These are phyloP conservation scores for Balansia obtecta DNA, from an alignment of 2,329 filamentous ascomycete genomes.

Conservation along the genomic window DNA sequence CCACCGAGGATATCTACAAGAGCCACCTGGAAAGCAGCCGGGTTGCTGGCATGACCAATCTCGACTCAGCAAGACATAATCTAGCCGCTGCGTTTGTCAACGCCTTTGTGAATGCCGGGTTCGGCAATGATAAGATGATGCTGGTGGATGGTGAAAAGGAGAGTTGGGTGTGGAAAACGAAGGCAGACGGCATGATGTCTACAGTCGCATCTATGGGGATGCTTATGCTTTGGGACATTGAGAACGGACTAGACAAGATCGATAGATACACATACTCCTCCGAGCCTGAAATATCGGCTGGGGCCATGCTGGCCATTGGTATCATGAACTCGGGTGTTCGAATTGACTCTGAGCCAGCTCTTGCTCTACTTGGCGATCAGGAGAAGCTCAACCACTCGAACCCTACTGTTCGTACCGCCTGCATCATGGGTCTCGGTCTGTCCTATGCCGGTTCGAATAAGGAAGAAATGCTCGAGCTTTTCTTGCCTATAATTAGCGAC, in stretches of 20 bases:
- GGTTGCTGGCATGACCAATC: slow-evolving; percentile 83
- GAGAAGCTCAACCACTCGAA: slow-evolving; percentile 72
- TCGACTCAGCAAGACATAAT: slow-evolving; percentile 92
- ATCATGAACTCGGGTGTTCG: slow-evolving; percentile 91
- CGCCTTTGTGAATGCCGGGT: slow-evolving; percentile 91
- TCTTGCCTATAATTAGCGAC: slow-evolving; percentile 80
- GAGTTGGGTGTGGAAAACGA: slow-evolving; percentile 98
- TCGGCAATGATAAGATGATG: slow-evolving; percentile 96
- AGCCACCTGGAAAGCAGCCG: slow-evolving; percentile 93
- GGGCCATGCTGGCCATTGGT: slow-evolving; percentile 83
- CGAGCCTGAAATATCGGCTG: slow-evolving; percentile 75
- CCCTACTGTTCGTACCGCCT: slow-evolving; percentile 64
- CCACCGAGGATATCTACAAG: slow-evolving; percentile 98
- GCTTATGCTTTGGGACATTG: slow-evolving; percentile 85
- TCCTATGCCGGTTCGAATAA: slow-evolving; percentile 92
- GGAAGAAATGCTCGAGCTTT: slow-evolving; percentile 70
- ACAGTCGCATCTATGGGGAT: slow-evolving; percentile 90
- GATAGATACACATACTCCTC: slow-evolving; percentile 83
- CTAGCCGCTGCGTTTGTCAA: slow-evolving; percentile 94
- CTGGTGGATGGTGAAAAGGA: slow-evolving; percentile 77
- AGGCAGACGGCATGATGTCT: slow-evolving; percentile 94
- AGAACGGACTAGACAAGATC: slow-evolving; percentile 82
- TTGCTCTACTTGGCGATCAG: slow-evolving; percentile 71
- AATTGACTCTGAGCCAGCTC: slow-evolving; percentile 77
- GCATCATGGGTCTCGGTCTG: slow-evolving; percentile 91